Conservation (phyloP, 2,329 filamentous ascomycete species). For the Lasiodiplodia citricola region DNA sequence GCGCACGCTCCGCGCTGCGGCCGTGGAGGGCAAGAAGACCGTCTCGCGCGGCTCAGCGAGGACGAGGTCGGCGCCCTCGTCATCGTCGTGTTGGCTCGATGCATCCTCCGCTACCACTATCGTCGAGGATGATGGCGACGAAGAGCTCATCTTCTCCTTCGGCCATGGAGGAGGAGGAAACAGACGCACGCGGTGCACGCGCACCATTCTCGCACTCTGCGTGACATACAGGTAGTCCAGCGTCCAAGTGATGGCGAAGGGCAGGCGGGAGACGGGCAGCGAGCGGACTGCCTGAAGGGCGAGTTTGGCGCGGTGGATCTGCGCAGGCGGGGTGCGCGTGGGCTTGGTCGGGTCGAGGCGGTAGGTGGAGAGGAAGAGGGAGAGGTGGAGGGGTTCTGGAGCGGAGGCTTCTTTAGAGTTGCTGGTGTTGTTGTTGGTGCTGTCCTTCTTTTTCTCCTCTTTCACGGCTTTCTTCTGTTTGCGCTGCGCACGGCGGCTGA, state of each 20-base stretch:
- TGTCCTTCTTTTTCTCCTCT: background rate
- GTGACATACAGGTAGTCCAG: constrained; percentile 27
- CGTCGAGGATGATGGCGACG: background rate
- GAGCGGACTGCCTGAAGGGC: constrained; percentile 7
- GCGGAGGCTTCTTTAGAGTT: no score
- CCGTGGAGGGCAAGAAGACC: constrained; percentile 16
- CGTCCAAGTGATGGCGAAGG: constrained; percentile 29
- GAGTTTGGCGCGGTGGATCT: constrained; percentile 28
- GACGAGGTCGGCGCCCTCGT: background rate
- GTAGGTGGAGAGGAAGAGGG: constrained; percentile 22
- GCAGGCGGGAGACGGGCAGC: constrained; percentile 18
- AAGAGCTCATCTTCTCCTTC: background rate
- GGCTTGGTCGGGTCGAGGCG: background rate
- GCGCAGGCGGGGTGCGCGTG: constrained; percentile 13
- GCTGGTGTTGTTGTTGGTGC: background rate
- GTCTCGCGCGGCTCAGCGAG: background rate
- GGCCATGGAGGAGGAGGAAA: background rate
- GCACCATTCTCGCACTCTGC: constrained; percentile 11
- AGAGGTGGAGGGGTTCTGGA: constrained; percentile 11
- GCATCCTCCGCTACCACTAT: no score
- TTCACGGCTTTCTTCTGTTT: background rate
- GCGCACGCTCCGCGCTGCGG: background rate
- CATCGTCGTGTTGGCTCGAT: background rate
- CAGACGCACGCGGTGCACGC: constrained; percentile 14
- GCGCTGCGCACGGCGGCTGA: background rate